These are phyloP conservation scores for Friedmanniomyces endolithicus DNA, from an alignment of 495 filamentous ascomycete species.

Conservation along the genomic window DNA sequence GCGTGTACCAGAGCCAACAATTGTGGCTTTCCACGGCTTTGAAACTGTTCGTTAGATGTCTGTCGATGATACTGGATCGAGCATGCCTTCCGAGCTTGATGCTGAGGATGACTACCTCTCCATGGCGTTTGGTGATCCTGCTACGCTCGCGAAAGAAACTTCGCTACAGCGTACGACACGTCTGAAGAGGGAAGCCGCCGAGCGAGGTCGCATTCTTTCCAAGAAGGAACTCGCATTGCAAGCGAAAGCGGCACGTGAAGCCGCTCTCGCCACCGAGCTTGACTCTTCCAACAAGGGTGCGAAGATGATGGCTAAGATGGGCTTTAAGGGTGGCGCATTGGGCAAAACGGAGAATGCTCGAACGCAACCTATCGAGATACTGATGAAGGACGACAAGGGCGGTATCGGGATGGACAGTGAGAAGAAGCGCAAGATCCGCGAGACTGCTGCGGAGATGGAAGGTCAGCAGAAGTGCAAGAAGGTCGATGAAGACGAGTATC, in stretches of 20 bases:
- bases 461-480: slow-evolving; percentile 46
- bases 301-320: slow-evolving; percentile 94
- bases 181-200: slow-evolving; percentile 46
- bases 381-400: slow-evolving; percentile 64
- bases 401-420: slow-evolving; percentile 78
- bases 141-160: slow-evolving; percentile 33
- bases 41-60: too few species aligned
- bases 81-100: slow-evolving; percentile 28
- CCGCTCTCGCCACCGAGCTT: slow-evolving; percentile 58
- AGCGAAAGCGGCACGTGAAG: slow-evolving; percentile 57
- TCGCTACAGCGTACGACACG: slow-evolving; percentile 45
- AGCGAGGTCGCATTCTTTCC: slow-evolving; percentile 51
- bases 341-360: slow-evolving; percentile 42
- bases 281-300: slow-evolving; percentile 60
- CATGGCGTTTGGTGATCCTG: slow-evolving; percentile 46
- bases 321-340: slow-evolving; percentile 64
- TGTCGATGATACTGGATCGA: background rate
- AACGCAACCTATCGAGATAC: slow-evolving; percentile 55
- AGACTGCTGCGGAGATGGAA: slow-evolving; percentile 44
- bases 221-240: slow-evolving; percentile 63
- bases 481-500: slow-evolving; percentile 61
- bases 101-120: slow-evolving; percentile 57
- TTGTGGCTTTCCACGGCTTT: too few species aligned
- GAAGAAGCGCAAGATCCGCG: slow-evolving; percentile 66
- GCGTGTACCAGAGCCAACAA: too few species aligned